Evolutionary conservation across 2,329 filamentous ascomycete genomes (phyloP), one percentile per base, ranked within the genome.

Genomic region (Colletotrichum salicis): DNA sequence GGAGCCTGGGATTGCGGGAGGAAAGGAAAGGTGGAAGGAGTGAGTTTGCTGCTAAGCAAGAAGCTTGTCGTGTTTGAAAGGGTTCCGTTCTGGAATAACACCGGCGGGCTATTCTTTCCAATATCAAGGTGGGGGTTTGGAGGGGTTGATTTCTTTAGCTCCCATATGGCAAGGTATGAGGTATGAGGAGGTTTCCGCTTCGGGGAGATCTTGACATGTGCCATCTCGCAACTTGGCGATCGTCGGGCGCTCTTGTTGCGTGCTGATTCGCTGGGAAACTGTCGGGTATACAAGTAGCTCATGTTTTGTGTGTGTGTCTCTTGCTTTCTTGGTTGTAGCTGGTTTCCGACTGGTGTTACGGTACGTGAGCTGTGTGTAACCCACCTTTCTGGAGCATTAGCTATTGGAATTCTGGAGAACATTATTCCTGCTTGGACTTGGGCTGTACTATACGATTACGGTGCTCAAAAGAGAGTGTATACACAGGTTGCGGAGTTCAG

Each of bases 331-430:
- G 22, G 22, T 19, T 15, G 12, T 29, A 29, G 15, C 54, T 19
- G 15, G 33, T 6, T 27, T 59, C 22, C 55, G 54, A 59, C 65
- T 54, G 33, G 59, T 69, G 54, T 54, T 12, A 69, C 54, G n/a
- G 55, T 48, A n/a, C n/a, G 6, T 41, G 56, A n/a, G 33, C n/a
- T 22, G 37, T 41, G 56, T 27, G 33, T 15, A 13, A 57, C 15
- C 27, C 54, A 57, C 29, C 54, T 37, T 4, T 58, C 55, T 19
- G 3, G 4, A 22, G 41, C 7, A 48, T 19, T 7, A n/a, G 19
- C 41, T 48, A 19, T 19, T 48, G 41, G 19, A 2, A 19, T n/a
- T 48, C 10, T n/a, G 41, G 8, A 19, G 8, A n/a, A 15, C 8
- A 48, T n/a, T n/a, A 22, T 12, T 13, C n/a, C 48, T 52, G n/a